phyloP scores from a whole-genome alignment of 768 basidiomycete species.

The Symmetrospora coprosmae region DNA sequence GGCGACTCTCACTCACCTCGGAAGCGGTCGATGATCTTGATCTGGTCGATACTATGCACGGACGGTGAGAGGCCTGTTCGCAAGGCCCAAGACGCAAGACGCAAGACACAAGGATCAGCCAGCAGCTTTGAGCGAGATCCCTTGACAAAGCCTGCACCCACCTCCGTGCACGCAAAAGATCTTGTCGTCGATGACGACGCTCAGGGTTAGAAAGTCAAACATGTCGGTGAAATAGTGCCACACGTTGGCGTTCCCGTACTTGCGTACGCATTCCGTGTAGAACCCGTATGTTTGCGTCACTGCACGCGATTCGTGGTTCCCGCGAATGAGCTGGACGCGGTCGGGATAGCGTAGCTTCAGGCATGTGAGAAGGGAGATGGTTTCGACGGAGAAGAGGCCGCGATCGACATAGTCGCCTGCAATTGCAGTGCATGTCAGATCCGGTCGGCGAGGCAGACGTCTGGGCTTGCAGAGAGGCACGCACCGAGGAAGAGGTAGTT shows the following conservation, averaged over 20 bases:
- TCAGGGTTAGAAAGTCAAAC: conserved; percentile 97
- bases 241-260: conserved; percentile 87
- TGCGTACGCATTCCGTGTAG: conserved; percentile 93
- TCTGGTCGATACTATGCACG: conserved; percentile 97
- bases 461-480: conserved; percentile 30
- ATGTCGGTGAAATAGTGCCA: conserved; percentile 99
- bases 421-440: background rate
- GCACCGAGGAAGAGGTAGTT: conserved; percentile 95
- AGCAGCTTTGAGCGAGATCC: background rate
- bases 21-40: conserved; percentile 97
- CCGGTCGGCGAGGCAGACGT: background rate
- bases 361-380: conserved; percentile 89
- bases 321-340: conserved; percentile 86
- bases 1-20: conserved; percentile 67
- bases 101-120: conserved; percentile 1
- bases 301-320: conserved; percentile 93
- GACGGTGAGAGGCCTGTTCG: conserved; percentile 77
- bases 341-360: conserved; percentile 94
- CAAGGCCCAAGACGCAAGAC: background rate
- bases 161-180: conserved; percentile 99
- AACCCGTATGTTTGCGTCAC: conserved; percentile 99
- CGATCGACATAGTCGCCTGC: conserved; percentile 96
- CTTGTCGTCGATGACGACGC: conserved; percentile 94
- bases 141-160: conserved; percentile 36
- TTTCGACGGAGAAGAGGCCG: conserved; percentile 94